These are phyloP conservation scores for Xylariales sp. DNA, from an alignment of 2,329 filamentous ascomycete species.

Conservation along the genomic window DNA sequence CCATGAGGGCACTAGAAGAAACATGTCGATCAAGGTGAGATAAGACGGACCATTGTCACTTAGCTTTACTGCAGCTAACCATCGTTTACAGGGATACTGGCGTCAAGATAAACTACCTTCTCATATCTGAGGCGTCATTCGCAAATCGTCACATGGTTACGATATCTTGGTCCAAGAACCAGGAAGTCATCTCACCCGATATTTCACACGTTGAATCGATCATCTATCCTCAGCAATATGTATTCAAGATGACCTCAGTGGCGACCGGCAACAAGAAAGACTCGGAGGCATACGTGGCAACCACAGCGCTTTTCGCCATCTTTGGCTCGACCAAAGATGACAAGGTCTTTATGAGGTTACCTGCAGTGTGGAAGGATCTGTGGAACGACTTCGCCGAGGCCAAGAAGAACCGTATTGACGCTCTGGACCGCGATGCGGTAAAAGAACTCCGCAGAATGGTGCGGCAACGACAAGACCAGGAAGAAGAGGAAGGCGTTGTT, in stretches of 20 bases:
- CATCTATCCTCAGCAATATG: conserved; percentile 47
- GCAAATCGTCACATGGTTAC: conserved; percentile 71
- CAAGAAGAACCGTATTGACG: conserved; percentile 67
- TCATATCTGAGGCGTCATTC: conserved; percentile 70
- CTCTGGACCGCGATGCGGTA: conserved; percentile 64
- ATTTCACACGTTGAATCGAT: conserved; percentile 39
- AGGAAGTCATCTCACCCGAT: conserved; percentile 42
- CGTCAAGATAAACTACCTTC: conserved; percentile 61
- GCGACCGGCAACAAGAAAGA: conserved; percentile 74
- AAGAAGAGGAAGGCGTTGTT: conserved; percentile 70
- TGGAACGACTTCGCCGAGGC: conserved; percentile 74
- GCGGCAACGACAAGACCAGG: conserved; percentile 63
- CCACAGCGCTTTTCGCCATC: conserved; percentile 74
- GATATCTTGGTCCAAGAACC: conserved; percentile 74
- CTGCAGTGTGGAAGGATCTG: conserved; percentile 76
- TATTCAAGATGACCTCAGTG: conserved; percentile 69
- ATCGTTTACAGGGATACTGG: conserved; percentile 57
- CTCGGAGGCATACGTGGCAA: conserved; percentile 83
- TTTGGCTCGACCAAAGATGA: conserved; percentile 78
- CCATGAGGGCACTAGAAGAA: conserved; percentile 76
- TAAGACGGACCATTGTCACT: no score
- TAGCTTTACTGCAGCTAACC: conserved; percentile 3
- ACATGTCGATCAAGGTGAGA: conserved; percentile 72
- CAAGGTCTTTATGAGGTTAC: conserved; percentile 75
- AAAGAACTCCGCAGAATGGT: conserved; percentile 66